Evolutionary conservation across 2,329 filamentous ascomycete species (phyloP), one percentile per base, ranked within the genome.

Genomic region (Botrytis fragariae): DNA sequence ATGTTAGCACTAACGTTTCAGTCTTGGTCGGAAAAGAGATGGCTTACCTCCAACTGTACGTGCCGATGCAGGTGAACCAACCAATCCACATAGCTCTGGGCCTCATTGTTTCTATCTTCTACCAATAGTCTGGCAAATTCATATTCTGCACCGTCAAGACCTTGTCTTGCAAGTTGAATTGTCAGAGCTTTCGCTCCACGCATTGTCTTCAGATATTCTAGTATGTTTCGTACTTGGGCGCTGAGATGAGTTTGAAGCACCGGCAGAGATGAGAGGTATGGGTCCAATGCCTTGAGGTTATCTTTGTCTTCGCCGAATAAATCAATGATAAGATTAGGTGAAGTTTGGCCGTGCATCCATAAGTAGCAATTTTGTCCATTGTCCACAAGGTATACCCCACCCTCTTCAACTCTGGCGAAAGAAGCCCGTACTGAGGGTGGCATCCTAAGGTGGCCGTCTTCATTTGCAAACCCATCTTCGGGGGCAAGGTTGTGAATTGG

Each of bases 21-120:
- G 29, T 54, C n/a, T 51, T 18, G 32, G 1, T 37, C 20, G 29
- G n/a, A 12, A 25, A 62, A 59, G 63, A 32, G 39, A 72, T 61
- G 29, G 83, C 87, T 83, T 82, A 92, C 90, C 88, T 99, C 96
- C 76, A 97, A 86, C 81, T 97, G 95, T 76, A 99, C 96, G 77
- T 93, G 91, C 79, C 95, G 92, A 83, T 99, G 96, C 75, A 98
- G 88, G 83, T 97, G 93, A 73, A 99, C 96, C 79, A 99, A 86
- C 96, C 96, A 99, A 84, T 99, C 96, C 48, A 98, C 96, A 83
- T 98, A 99, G 81, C 93, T 97, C 84, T 97, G 95, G 51, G 96
- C 96, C 84, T 99, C 96, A 78, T 97, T 97, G 82, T 98, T 98
- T 77, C 96, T 89, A 81, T 99, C 96, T 83, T 99, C 96, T 45